Evolutionary conservation across 1,284 basidiomycete genomes (phyloP), one percentile per base, ranked within the genome.

Genomic region (Dichomitus squalens): DNA sequence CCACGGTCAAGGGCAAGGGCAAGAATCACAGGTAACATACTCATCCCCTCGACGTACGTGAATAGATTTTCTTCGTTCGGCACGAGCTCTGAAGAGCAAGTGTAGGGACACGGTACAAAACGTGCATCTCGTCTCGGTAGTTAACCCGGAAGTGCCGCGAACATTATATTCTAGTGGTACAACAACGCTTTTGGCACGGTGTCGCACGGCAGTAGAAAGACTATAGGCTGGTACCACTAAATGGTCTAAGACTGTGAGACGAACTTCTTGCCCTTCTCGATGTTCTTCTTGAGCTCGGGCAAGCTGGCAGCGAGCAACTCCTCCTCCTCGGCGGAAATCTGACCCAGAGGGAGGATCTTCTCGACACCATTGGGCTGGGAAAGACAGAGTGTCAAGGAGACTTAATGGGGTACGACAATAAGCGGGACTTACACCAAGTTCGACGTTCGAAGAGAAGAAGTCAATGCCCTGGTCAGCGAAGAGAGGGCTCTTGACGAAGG

Each of bases 201-300:
- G 59, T 57, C 55, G 51, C 41, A 50, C 55, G 41, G 38, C 27
- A 20, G 46, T 43, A 49, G 20, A 44, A 21, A 21, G 25, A 47
- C 41, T 49, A 29, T 59, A 55, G 31, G 31, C 43, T 48, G 38
- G n/a, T 47, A 23, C 20, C n/a, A 31, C 20, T 9, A 23, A 16
- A 27, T 25, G 52, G n/a, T 60, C 56, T 64, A 66, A 38, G 64
- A 63, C 58, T 66, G 62, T 49, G 69, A 67, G 70, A 87, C 90
- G 69, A 96, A 95, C 58, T 85, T 81, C 76, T 85, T 87, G 77
- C 94, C 95, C 87, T 95, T 96, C 77, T 92, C 87, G 70, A 98
- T 96, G 87, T 97, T 97, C 87, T 94, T 95, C 86, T 92, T 92
- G 70, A 96, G 85, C 73, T 96, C 94, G 63, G 94, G 93, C 71